Base-by-base conservation (phyloP, 441 rosid genomes). In the Syzygium malaccense region DNA sequence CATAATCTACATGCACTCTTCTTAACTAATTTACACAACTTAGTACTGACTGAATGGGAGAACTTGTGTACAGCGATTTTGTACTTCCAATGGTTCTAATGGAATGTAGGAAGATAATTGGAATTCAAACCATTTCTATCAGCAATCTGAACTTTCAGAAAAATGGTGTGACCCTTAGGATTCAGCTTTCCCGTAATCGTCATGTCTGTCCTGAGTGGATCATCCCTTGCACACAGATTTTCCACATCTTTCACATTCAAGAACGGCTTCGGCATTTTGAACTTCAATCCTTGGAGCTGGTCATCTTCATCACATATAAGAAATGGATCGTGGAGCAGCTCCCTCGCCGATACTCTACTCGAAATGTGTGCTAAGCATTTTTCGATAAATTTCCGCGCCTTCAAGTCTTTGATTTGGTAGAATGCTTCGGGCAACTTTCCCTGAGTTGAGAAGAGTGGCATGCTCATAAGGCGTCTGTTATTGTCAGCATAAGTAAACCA, bases 381-480 rank as follows among this genome's bases (percentile, higher is more conserved):
- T 86, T 93, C 93, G 2, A 95, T 88, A 88, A 95, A 95, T 71
- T 89, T 89, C 91, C 86, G 94, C 71, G 94, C 94, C 89, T 94
- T 92, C n/a, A 75, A 86, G 92, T 92, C 95, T 83, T 86, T 88
- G 89, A 94, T 91, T 86, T 91, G 86, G 92, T 93, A 92, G 90
- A 94, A 91, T 26, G 95, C 93, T 86, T 91, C 93, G 6, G 95
- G 96, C 84, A 94, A 89, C 89, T 92, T 94, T 89, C 96, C 96
- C 96, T 94, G 90, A 71, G 83, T 71, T 11, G 80, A 71, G 49
- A 71, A 37, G 83, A 71, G 83, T 7, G 83, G 51, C 83, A 71
- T 0, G 51, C 51, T 71, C 5, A 37, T 71, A 0, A 71, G 51
- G 51, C 28, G 18, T 71, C 83, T 20, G 51, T 23, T 71, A 71